phyloP scores from a whole-genome alignment of 768 basidiomycete species.

The Leucocoprinus birnbaumii region DNA sequence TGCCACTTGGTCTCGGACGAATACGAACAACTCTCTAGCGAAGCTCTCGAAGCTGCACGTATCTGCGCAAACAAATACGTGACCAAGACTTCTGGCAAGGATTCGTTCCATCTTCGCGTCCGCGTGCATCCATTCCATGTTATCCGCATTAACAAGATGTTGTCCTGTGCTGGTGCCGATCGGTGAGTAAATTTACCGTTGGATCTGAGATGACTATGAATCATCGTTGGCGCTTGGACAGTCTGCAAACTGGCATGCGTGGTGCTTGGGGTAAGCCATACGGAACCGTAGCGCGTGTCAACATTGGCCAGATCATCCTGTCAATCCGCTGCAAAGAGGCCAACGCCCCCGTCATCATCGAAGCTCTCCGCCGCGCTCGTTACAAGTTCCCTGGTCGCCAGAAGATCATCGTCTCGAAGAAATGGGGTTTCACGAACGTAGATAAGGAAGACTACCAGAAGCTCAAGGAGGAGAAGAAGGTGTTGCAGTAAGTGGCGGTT shows the following conservation, averaged over 20 bases:
- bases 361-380: conserved; percentile 94
- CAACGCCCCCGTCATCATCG: conserved; percentile 87
- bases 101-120: conserved; percentile 97
- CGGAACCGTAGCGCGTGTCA: conserved; percentile 92
- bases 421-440: conserved; percentile 99
- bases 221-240: conserved; percentile 20
- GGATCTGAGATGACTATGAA: not conserved
- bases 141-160: conserved; percentile 99
- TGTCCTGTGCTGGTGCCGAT: conserved; percentile 99
- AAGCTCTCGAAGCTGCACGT: conserved; percentile 96
- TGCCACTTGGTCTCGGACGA: conserved; percentile 96
- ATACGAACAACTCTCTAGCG: conserved; percentile 94
- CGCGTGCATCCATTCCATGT: conserved; percentile 99
- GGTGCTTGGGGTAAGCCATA: conserved; percentile 99
- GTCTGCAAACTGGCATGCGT: conserved; percentile 97
- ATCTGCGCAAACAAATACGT: conserved; percentile 99
- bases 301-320: conserved; percentile 94
- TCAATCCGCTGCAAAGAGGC: conserved; percentile 87
- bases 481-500: conserved; percentile 62
- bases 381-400: conserved; percentile 99
- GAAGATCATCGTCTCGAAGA: conserved; percentile 96
- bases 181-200: conserved; percentile 46
- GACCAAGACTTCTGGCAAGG: conserved; percentile 97
- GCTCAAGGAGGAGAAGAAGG: conserved; percentile 88
- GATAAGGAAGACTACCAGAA: conserved; percentile 84